phyloP scores from a whole-genome alignment of 768 basidiomycete species.

The Pholiota conissans region DNA sequence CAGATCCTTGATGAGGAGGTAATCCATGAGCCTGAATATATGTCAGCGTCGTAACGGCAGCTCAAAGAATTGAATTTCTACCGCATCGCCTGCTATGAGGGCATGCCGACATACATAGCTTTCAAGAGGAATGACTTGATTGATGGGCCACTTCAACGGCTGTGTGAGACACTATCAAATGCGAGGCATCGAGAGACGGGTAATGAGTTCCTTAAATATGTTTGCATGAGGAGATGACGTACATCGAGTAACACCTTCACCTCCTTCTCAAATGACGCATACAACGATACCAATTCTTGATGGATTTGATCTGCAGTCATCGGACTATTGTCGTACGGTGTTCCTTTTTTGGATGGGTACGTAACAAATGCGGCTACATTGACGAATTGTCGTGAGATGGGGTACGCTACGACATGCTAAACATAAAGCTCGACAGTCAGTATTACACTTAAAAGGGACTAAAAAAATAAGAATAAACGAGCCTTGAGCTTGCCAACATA shows the following conservation, averaged over 20 bases:
- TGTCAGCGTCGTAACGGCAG: no score
- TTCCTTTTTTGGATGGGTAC: slow-evolving; percentile 1
- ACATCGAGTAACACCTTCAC: neutral
- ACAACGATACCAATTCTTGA: neutral
- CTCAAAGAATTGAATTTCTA: neutral
- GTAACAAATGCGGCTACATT: slow-evolving; percentile 6
- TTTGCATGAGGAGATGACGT: neutral
- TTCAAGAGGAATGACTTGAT: neutral
- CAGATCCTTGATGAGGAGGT: slow-evolving; percentile 4
- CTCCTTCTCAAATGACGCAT: neutral
- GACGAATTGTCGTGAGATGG: slow-evolving; percentile 2
- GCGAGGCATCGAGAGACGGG: no score
- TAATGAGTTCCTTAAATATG: neutral
- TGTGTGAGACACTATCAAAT: neutral
- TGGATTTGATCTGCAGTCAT: neutral
- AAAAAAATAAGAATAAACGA: no score
- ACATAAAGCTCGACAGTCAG: no score
- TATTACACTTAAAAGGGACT: no score
- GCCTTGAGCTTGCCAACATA: slow-evolving; percentile 2
- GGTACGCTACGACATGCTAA: slow-evolving; percentile 4
- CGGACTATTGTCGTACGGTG: neutral
- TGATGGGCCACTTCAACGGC: slow-evolving; percentile 3
- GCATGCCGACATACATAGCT: neutral
- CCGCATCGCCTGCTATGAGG: slow-evolving; percentile 1
- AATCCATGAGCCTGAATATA: neutral